Base-by-base conservation (phyloP, 352 stramenopile species). In the Globisporangium takayamanum region DNA sequence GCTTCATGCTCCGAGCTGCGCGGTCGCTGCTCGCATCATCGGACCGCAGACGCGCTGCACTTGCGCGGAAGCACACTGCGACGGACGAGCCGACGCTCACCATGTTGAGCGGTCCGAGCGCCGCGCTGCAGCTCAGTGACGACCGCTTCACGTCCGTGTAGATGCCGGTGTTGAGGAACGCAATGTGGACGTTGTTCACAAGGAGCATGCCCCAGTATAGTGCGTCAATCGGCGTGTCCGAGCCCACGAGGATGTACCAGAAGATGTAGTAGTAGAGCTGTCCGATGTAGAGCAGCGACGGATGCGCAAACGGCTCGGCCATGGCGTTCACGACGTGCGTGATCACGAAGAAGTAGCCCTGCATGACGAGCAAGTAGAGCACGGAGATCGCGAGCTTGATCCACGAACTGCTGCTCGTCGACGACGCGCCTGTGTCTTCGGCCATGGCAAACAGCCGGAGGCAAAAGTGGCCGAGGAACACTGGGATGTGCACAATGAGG, bases 181-280 rank as follows among this genome's bases (percentile, higher is more conserved):
- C 83, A 44, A 94, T 92, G 51, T 94, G 85, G 18, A 94, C 63
- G 47, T 93, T 93, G 67, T 90, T 94, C 15, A 92, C 63, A 5
- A 92, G 61, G 28, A 94, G 61, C 85, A 92, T 92, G 1, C 73
- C 79, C 80, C 83, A 92, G 53, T 94, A 94, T 1, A 93, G 64
- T 49, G 65, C 63, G 47, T 94, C 85, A 39, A 94, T 92, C 2
- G 85, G 85, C 18, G 79, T 80, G 57, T 94, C 85, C 0, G 77
- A 87, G 15, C 83, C 80, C 6, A 94, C 85, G 18, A 94, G 63
- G 52, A 92, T 84, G 67, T 94, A 94, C 85, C 85, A 94, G 61
- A 92, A 94, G 11, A 89, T 66, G 57, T 94, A 94, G 61, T 92
- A 94, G 55, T 94, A 94, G 5, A 94, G 68, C 62, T 94, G 85